Evolutionary conservation across 495 filamentous ascomycete species (phyloP).

Genomic region (Xylaria flabelliformis): DNA sequence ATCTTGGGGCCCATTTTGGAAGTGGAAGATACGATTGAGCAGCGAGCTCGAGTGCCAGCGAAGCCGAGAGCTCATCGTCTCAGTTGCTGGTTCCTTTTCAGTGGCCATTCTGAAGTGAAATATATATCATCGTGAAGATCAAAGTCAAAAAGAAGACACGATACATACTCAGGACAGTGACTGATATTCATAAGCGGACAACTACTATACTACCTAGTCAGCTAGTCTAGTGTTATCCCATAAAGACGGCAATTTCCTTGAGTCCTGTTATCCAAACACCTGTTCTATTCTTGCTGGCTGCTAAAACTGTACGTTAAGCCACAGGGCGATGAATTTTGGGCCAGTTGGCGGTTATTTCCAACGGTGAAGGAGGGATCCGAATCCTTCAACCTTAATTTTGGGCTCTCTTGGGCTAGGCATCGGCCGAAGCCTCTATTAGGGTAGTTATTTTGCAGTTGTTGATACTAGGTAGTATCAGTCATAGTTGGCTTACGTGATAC

Average conservation of each 20-base stretch:
- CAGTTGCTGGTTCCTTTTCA: not conserved
- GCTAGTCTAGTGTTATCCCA: not conserved
- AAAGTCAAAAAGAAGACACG: not conserved
- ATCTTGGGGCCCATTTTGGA: not conserved
- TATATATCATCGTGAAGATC: not conserved
- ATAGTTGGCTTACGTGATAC: not conserved
- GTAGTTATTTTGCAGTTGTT: not conserved
- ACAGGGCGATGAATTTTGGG: not conserved
- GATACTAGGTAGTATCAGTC: not conserved
- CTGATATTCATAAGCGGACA: slow-evolving; percentile 9
- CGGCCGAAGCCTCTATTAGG: not conserved
- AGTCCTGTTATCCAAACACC: slow-evolving; percentile 6
- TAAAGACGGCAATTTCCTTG: not conserved
- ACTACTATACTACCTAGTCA: not conserved
- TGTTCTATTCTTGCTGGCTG: not conserved
- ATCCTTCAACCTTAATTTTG: slow-evolving; percentile 15
- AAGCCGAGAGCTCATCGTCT: not conserved
- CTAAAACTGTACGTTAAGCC: not conserved
- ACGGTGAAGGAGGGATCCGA: slow-evolving; percentile 11
- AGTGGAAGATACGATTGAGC: not conserved
- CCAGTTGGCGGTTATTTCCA: not conserved
- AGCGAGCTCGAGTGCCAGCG: not conserved
- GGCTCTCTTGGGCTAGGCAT: slow-evolving; percentile 4
- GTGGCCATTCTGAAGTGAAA: slow-evolving; percentile 2
- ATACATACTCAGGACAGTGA: not conserved